Evolutionary conservation across 257 asterid genomes (phyloP).

Genomic region (Solanum bulbocastanum): DNA sequence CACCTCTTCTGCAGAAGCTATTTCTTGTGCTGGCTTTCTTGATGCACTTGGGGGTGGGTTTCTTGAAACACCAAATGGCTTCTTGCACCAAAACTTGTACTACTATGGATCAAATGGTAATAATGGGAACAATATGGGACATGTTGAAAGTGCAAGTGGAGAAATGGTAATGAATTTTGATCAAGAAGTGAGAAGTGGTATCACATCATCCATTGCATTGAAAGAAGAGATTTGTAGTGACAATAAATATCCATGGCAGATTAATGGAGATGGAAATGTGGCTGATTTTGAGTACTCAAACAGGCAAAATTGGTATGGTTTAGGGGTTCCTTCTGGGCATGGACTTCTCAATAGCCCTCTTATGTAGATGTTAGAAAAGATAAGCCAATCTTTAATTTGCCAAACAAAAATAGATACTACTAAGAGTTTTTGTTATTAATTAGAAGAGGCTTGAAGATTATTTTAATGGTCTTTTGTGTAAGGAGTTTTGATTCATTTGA

Average conservation of each 20-base stretch:
- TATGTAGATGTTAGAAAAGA: constrained; percentile 20
- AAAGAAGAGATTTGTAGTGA: constrained; percentile 50
- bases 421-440: background rate
- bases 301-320: constrained; percentile 42
- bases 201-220: constrained; percentile 23
- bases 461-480: background rate
- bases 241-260: constrained; percentile 51
- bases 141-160: constrained; percentile 11
- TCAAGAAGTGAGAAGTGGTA: constrained; percentile 1
- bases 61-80: constrained; percentile 23
- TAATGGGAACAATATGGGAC: background rate
- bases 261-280: constrained; percentile 5
- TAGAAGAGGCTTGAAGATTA: background rate
- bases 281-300: constrained; percentile 28
- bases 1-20: background rate
- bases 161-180: constrained; percentile 36
- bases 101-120: constrained; percentile 14
- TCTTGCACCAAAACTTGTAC: constrained; percentile 16
- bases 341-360: constrained; percentile 83
- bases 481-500: background rate
- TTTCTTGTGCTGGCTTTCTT: background rate
- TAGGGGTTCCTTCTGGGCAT: constrained; percentile 57
- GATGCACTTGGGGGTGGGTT: constrained; percentile 9
- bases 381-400: background rate
- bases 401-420: background rate